A percentile compares a stretch with the other conserved stretches of the same genome.
Conservation (phyloP, 306 rosid genomes). For the Rosa persica region DNA sequence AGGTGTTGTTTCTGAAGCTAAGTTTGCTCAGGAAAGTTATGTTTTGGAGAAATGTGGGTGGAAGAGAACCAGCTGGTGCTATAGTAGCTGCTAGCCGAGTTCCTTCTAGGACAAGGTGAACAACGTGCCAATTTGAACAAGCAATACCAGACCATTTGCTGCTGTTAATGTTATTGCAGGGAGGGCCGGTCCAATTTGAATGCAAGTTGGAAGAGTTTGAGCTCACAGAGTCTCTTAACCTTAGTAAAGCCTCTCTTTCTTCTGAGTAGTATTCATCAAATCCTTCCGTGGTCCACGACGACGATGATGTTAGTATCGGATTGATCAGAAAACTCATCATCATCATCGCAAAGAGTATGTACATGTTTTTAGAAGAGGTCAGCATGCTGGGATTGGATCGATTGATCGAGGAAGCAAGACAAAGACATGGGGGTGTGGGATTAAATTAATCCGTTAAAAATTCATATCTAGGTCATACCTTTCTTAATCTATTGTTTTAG, state of each 20-base stretch:
- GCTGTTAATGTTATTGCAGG: constrained; percentile 41
- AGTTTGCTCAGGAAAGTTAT: constrained; percentile 48
- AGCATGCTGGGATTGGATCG: constrained; percentile 30
- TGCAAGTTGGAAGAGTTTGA: constrained; percentile 47
- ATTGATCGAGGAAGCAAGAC: constrained; percentile 1
- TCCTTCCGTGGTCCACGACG: not conserved
- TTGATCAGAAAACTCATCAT: constrained; percentile 11
- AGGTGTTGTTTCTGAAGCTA: constrained; percentile 51
- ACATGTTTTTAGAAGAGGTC: constrained; percentile 19
- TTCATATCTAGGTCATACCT: not conserved
- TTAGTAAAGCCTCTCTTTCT: constrained; percentile 60
- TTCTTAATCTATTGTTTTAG: not conserved
- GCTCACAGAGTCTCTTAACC: constrained; percentile 51
- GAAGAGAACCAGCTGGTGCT: constrained; percentile 30
- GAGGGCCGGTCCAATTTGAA: constrained; percentile 73
- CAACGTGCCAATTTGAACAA: constrained; percentile 62
- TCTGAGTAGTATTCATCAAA: constrained; percentile 34
- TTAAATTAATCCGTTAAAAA: not conserved
- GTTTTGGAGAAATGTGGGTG: constrained; percentile 43
- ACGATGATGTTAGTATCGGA: constrained; percentile 15
- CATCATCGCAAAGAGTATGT: not conserved
- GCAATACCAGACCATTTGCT: constrained; percentile 62
- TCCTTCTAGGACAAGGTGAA: constrained; percentile 47
- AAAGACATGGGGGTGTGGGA: constrained; percentile 24
- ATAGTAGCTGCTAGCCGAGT: constrained; percentile 40